Base-by-base conservation (phyloP, 768 basidiomycete species). In the Suillus decipiens region DNA sequence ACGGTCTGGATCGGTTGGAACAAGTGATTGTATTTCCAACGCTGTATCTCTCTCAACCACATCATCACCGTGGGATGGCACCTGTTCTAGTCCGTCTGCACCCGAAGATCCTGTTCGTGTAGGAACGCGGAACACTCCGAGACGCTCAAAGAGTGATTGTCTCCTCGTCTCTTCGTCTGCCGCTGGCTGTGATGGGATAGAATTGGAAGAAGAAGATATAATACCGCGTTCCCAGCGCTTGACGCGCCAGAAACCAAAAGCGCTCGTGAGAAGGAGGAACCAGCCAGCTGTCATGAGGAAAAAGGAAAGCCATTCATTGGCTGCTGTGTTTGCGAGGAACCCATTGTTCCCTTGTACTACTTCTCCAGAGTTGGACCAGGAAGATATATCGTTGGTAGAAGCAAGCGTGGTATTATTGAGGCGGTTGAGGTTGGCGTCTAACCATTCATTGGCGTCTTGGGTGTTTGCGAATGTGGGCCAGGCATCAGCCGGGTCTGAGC, bases 241-340 rank as follows among this genome's bases (percentile, higher is more conserved):
- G 62, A 94, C 90, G 42, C 93, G 87, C 89, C 90, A 93, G 77
- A 88, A 97, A 31, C 92, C 88, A 47, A 96, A 89, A 10, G 96
- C 70, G n/a, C 92, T 93, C 1, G 94, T 97, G 60, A 98, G 81
- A 45, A 98, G 84, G 56, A 95, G 80, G 76, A 93, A 93, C 92
- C 92, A 93, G 2, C 89, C 93, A 55, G 94, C 79, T 41, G 90
- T 93, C 93, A 98, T 97, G 67, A 98, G 77, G 78, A 96, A 86
- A 79, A 98, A 99, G 17, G 93, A 93, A 58, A 99, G 78, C 94
- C 94, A 98, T 72, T 98, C 95, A 28, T 90, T 89, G 0, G 95
- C 92, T 28, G 88, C 83, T 74, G 90, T 85, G n/a, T 80, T 79
- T 5, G 86, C 75, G 22, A 83, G 59, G 24, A 75, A 66, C 43